phyloP scores from a whole-genome alignment of 345 rosid genomes.

The Eucalyptus brandiana region DNA sequence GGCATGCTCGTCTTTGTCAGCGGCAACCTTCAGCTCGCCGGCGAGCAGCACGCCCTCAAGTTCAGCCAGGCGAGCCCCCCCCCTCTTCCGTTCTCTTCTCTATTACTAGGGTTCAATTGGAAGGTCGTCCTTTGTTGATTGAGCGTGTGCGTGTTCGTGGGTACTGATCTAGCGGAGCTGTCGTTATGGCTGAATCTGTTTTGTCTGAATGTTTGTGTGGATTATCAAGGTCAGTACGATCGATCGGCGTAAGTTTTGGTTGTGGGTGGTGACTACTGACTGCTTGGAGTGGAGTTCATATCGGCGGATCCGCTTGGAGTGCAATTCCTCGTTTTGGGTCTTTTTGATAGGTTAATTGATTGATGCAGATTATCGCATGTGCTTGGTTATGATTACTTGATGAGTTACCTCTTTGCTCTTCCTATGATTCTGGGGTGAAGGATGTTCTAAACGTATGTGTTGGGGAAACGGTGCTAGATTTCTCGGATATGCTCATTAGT shows the following conservation, averaged over 20 bases:
- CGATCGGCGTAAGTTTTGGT: neutral
- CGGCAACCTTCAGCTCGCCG: constrained; percentile 85
- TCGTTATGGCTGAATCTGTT: neutral
- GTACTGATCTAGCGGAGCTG: neutral
- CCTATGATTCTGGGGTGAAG: neutral
- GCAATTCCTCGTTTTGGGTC: neutral
- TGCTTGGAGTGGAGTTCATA: neutral
- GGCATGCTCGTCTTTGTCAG: constrained; percentile 93
- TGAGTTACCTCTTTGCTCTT: neutral
- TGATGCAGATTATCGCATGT: neutral
- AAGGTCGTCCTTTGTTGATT: neutral
- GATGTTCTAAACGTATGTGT: neutral
- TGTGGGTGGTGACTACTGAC: neutral
- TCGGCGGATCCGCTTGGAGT: neutral
- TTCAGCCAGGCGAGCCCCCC: constrained; percentile 70
- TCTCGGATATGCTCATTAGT: neutral
- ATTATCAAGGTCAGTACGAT: neutral
- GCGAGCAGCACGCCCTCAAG: constrained; percentile 90
- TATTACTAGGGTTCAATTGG: neutral
- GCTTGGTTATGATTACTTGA: neutral
- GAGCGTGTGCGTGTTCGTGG: neutral
- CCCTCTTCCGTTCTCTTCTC: too few species aligned
- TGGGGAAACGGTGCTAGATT: neutral
- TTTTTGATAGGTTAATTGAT: neutral
- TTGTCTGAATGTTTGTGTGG: neutral